A percentile compares a stretch with the other conserved stretches of the same genome.
Conservation (phyloP, 805 yeast genomes). For the Cyberlindnera galapagoensis region DNA sequence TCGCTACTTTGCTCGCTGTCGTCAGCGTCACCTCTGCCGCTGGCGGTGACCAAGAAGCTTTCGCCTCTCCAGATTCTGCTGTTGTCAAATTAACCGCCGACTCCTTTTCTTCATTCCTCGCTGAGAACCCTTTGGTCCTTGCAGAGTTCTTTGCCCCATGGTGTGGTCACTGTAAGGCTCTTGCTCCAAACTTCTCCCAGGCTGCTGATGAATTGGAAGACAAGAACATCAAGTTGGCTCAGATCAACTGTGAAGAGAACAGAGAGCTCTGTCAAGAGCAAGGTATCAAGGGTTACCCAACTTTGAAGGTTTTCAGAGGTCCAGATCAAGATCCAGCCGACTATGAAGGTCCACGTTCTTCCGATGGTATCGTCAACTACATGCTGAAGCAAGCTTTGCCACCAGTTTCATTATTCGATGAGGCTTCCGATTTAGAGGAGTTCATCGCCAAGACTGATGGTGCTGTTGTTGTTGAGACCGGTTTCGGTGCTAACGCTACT, state of each 20-base stretch:
- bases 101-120: conserved; percentile 58
- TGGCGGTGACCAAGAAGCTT: conserved; percentile 55
- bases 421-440: conserved; percentile 43
- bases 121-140: conserved; percentile 68
- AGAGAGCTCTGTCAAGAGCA: conserved; percentile 61
- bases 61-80: conserved; percentile 77
- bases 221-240: conserved; percentile 67
- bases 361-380: conserved; percentile 69
- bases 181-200: conserved; percentile 72
- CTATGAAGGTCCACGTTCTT: conserved; percentile 80
- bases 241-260: conserved; percentile 79
- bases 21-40: conserved; percentile 27
- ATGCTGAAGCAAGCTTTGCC: conserved; percentile 83
- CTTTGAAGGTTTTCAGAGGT: conserved; percentile 66
- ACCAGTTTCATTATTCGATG: conserved; percentile 48
- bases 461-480: conserved; percentile 52
- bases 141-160: conserved; percentile 94
- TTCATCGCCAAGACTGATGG: conserved; percentile 41
- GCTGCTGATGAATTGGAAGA: conserved; percentile 63
- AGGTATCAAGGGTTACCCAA: conserved; percentile 78
- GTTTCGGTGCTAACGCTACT: conserved; percentile 44
- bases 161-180: conserved; percentile 94
- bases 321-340: conserved; percentile 41
- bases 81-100: conserved; percentile 73
- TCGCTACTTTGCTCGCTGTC: conserved; percentile 36